A percentile compares a stretch with the other conserved stretches of the same genome.
Conservation (phyloP, 106 monocot genomes). For the Allium fistulosum region DNA sequence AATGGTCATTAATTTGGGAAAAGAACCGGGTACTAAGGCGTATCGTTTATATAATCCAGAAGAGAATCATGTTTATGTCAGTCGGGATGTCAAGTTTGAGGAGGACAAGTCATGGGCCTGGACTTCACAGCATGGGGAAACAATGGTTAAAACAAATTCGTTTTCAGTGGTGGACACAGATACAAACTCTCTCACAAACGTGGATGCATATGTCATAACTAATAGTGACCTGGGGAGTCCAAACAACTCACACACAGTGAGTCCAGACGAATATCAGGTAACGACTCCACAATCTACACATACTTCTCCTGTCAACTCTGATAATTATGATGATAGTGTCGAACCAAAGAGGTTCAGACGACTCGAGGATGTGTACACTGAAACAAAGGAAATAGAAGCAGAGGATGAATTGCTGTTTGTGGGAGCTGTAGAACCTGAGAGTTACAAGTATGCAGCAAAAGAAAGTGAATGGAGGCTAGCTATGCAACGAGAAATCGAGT, state of each 20-base stretch:
- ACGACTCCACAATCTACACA: neutral
- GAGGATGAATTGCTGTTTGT: neutral
- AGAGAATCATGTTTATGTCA: neutral
- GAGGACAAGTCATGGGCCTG: neutral
- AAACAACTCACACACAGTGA: neutral
- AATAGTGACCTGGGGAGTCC: neutral
- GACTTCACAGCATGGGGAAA: neutral
- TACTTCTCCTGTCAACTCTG: neutral
- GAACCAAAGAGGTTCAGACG: neutral
- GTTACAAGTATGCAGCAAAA: neutral
- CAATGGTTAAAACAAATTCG: neutral
- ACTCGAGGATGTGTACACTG: neutral
- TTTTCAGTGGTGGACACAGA: neutral
- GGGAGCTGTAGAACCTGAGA: neutral
- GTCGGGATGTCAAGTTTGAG: slow-evolving; percentile 1
- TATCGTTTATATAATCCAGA: neutral
- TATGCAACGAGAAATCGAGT: neutral
- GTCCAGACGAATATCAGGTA: neutral
- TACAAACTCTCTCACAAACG: neutral
- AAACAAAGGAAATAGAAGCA: neutral
- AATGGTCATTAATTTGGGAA: neutral
- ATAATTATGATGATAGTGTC: neutral
- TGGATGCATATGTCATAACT: neutral
- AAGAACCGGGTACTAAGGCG: neutral
- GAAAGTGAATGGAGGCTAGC: neutral